Conservation (phyloP, 2,329 filamentous ascomycete genomes). For the Atkinsonella hypoxylon region DNA sequence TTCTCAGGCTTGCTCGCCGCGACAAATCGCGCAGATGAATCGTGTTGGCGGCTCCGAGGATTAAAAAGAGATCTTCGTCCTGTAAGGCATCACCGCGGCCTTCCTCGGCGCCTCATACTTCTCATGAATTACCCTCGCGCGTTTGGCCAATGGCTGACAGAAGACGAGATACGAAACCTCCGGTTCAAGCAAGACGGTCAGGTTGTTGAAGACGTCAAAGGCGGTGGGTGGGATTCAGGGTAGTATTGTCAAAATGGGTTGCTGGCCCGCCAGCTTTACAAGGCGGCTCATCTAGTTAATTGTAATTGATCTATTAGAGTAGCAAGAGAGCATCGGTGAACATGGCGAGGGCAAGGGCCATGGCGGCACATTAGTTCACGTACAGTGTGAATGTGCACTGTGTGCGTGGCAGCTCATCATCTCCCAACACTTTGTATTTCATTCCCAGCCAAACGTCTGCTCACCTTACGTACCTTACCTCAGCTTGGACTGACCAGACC, state of each 20-base stretch:
- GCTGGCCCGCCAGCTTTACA: no score
- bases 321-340: no score
- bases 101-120: slow-evolving; percentile 30
- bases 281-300: no score
- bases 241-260: no score
- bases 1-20: slow-evolving; percentile 26
- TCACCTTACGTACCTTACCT: background rate
- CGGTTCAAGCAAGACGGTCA: slow-evolving; percentile 18
- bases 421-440: no score
- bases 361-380: background rate
- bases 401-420: no score
- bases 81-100: slow-evolving; percentile 44
- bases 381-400: no score
- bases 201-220: slow-evolving; percentile 11
- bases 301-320: no score
- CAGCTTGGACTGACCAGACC: background rate
- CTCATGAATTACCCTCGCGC: slow-evolving; percentile 27
- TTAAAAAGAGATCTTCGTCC: slow-evolving; percentile 45
- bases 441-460: background rate
- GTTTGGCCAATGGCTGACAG: slow-evolving; percentile 20
- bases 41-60: slow-evolving; percentile 36
- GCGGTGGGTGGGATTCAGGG: no score
- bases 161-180: slow-evolving; percentile 23
- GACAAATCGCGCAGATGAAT: slow-evolving; percentile 12
- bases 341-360: slow-evolving; percentile 2